Evolutionary conservation across 2,329 filamentous ascomycete species (phyloP).

Genomic region (Karstenula rhodostoma): DNA sequence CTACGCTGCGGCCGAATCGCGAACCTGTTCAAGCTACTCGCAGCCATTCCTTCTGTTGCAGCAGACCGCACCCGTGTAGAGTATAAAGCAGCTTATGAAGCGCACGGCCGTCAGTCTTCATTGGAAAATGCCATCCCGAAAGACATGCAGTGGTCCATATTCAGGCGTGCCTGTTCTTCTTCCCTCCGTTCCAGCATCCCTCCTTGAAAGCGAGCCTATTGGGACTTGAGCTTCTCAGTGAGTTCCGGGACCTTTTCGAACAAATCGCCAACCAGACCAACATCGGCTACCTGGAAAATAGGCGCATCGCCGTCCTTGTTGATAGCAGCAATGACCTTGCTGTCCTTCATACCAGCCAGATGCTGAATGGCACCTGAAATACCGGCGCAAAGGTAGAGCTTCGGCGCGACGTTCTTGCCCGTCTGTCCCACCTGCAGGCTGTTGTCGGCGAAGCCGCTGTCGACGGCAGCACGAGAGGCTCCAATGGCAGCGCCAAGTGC

Average conservation of each 20-base stretch:
- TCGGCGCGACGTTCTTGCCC: slow-evolving; percentile 96
- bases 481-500: slow-evolving; percentile 94
- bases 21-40: neutral
- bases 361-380: slow-evolving; percentile 99
- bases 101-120: slow-evolving; percentile 9
- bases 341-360: slow-evolving; percentile 99
- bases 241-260: slow-evolving; percentile 96
- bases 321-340: slow-evolving; percentile 98
- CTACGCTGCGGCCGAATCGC: neutral
- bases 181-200: slow-evolving; percentile 13
- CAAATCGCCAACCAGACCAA: slow-evolving; percentile 92
- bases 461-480: slow-evolving; percentile 92
- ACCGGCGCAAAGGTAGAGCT: slow-evolving; percentile 93
- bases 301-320: slow-evolving; percentile 98
- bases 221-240: slow-evolving; percentile 86
- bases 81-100: neutral
- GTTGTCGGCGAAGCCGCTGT: slow-evolving; percentile 98
- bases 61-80: neutral
- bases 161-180: neutral
- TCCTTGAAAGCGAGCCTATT: slow-evolving; percentile 23
- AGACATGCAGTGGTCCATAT: neutral
- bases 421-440: slow-evolving; percentile 98
- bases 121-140: neutral
- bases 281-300: slow-evolving; percentile 98
- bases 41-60: neutral